phyloP scores from a whole-genome alignment of 2,329 filamentous ascomycete genomes.

The Trichoderma endophyticum region DNA sequence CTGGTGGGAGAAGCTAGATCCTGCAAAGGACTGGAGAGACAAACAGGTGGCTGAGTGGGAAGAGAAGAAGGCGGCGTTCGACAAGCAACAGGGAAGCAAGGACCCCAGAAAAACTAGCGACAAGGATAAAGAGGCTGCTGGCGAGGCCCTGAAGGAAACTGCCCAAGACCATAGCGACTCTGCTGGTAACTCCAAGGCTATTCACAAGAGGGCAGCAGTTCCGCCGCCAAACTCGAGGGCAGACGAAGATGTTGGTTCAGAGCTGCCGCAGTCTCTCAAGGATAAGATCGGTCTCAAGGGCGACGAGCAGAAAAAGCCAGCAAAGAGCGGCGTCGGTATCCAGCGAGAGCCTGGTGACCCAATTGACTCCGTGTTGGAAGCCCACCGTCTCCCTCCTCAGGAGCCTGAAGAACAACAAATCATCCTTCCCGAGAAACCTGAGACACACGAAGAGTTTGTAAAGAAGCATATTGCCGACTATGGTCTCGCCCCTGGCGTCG shows the following conservation, averaged over 20 bases:
- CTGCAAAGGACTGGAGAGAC: slow-evolving; percentile 42
- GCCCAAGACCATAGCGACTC: background rate
- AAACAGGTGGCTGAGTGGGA: slow-evolving; percentile 45
- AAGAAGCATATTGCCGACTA: slow-evolving; percentile 42
- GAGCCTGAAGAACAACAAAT: background rate
- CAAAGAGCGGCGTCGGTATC: background rate
- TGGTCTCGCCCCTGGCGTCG: slow-evolving; percentile 50
- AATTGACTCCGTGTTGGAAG: slow-evolving; percentile 17
- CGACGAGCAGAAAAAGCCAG: slow-evolving; percentile 1
- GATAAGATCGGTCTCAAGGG: slow-evolving; percentile 28
- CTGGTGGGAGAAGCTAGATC: slow-evolving; percentile 51
- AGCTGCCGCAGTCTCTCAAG: slow-evolving; percentile 33
- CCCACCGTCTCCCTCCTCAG: slow-evolving; percentile 14
- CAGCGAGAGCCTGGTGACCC: background rate
- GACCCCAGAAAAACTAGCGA: slow-evolving; percentile 2
- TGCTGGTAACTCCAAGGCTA: background rate
- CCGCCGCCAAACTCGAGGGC: slow-evolving; percentile 20
- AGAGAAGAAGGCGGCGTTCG: slow-evolving; percentile 37
- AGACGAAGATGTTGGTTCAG: slow-evolving; percentile 27
- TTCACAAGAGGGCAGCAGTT: slow-evolving; percentile 23
- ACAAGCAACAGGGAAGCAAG: slow-evolving; percentile 17
- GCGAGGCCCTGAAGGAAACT: slow-evolving; percentile 4
- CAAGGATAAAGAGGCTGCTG: background rate
- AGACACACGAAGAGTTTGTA: slow-evolving; percentile 55
- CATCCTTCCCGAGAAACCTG: slow-evolving; percentile 33